Evolutionary conservation across 2,329 filamentous ascomycete species (phyloP).

Genomic region (Monosporascus sp.): DNA sequence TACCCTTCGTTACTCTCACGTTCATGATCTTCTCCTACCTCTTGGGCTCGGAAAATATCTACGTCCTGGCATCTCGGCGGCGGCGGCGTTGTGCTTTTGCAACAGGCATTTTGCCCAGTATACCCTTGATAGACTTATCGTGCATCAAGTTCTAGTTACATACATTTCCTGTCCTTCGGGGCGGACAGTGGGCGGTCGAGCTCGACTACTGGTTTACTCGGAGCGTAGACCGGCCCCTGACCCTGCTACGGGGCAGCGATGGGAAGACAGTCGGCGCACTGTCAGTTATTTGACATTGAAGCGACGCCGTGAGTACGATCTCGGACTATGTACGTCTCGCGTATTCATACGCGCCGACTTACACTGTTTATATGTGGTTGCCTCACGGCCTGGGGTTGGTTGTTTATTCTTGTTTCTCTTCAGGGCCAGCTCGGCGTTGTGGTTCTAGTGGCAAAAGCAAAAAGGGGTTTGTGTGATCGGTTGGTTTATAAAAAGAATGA

Average conservation of each 20-base stretch:
- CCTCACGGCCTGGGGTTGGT: background rate
- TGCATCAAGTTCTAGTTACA: background rate
- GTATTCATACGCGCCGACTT: background rate
- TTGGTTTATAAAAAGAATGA: background rate
- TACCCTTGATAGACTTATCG: constrained; percentile 19
- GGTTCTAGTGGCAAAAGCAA: background rate
- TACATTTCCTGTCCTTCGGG: too few species aligned
- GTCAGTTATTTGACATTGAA: too few species aligned
- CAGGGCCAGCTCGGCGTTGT: background rate
- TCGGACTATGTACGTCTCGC: too few species aligned
- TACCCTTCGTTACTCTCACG: constrained; percentile 19
- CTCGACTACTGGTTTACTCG: too few species aligned
- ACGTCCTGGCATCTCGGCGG: constrained; percentile 19
- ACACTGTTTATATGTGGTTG: background rate
- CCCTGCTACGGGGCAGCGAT: too few species aligned
- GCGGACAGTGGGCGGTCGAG: too few species aligned
- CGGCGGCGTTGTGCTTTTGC: constrained; percentile 23
- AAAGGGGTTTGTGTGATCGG: too few species aligned
- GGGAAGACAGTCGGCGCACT: too few species aligned
- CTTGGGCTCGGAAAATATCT: constrained; percentile 24
- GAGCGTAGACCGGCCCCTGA: too few species aligned
- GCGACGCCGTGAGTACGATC: too few species aligned
- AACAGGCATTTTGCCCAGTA: constrained; percentile 19
- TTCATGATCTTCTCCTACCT: constrained; percentile 13
- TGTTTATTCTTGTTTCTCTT: background rate